Percentiles rank a stretch among this genome's conserved stretches.
These are phyloP conservation scores for Bolboschoenoplectus hybrid DNA, from an alignment of 202 grass and related monocot genomes.

Conservation along the genomic window DNA sequence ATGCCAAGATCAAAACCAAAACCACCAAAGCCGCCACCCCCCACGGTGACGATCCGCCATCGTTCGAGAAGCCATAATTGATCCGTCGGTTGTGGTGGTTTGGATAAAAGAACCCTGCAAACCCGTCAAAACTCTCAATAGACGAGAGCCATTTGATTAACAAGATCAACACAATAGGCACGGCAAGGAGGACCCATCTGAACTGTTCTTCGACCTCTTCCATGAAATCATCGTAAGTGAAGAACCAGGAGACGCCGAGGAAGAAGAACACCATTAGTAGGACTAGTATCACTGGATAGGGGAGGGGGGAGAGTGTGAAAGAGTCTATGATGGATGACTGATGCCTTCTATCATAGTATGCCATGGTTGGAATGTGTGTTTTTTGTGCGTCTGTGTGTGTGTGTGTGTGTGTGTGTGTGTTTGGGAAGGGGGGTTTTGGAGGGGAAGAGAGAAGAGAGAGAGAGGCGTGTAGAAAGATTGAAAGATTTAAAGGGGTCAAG, in stretches of 20 bases:
- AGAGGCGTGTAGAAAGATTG: background rate
- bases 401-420: background rate
- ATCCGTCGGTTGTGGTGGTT: slow-evolving; percentile 40
- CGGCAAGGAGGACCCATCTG: slow-evolving; percentile 62
- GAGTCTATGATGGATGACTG: slow-evolving; percentile 66
- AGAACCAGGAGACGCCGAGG: slow-evolving; percentile 79
- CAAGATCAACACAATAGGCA: slow-evolving; percentile 77
- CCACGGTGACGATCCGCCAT: slow-evolving; percentile 79
- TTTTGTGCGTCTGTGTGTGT: background rate
- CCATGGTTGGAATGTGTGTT: slow-evolving; percentile 44
- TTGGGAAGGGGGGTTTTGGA: background rate
- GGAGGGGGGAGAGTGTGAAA: slow-evolving; percentile 86
- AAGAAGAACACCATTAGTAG: slow-evolving; percentile 72
- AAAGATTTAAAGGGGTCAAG: slow-evolving; percentile 18
- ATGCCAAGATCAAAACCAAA: slow-evolving; percentile 73
- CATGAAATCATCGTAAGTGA: slow-evolving; percentile 79
- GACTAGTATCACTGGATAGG: slow-evolving; percentile 90
- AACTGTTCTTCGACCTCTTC: slow-evolving; percentile 68
- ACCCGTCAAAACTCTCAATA: slow-evolving; percentile 68
- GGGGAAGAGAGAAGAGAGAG: background rate
- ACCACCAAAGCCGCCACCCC: slow-evolving; percentile 75
- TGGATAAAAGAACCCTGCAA: slow-evolving; percentile 54
- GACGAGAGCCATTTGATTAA: slow-evolving; percentile 88
- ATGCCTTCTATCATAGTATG: slow-evolving; percentile 70
- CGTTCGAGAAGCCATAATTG: slow-evolving; percentile 21